Conservation (phyloP, 1,284 basidiomycete genomes). For the Microbotryum silenes-acaulis region DNA sequence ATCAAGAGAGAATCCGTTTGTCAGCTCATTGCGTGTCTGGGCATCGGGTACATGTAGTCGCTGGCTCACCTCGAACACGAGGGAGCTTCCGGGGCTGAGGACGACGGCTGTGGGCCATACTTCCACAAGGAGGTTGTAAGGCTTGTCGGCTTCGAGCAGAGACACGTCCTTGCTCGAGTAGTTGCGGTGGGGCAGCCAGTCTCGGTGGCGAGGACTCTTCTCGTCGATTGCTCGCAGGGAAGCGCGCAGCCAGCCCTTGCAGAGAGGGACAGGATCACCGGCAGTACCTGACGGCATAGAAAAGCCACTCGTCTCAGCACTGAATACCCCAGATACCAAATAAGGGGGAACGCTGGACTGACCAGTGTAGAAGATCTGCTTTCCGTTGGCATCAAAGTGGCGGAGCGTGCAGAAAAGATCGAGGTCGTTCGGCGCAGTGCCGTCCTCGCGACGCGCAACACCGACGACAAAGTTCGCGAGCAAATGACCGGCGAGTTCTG, state of each 20-base stretch:
- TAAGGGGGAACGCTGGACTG: background rate
- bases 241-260: constrained; percentile 40
- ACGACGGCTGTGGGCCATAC: constrained; percentile 40
- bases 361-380: constrained; percentile 40
- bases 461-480: constrained; percentile 33
- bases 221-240: constrained; percentile 37
- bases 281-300: constrained; percentile 30
- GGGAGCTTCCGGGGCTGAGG: constrained; percentile 32
- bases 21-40: background rate
- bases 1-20: background rate
- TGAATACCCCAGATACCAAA: background rate
- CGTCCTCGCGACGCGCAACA: constrained; percentile 27
- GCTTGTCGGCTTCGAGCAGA: constrained; percentile 29
- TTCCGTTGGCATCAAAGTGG: constrained; percentile 37
- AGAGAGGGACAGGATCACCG: constrained; percentile 38
- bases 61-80: constrained; percentile 35
- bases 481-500: constrained; percentile 39
- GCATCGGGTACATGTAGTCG: background rate
- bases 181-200: constrained; percentile 36
- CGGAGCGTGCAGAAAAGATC: constrained; percentile 40
- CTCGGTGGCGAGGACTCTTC: constrained; percentile 30
- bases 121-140: constrained; percentile 37
- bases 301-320: too few species aligned
- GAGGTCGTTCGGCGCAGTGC: constrained; percentile 36
- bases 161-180: constrained; percentile 35